These are phyloP conservation scores for Torulaspora quercuum DNA, from an alignment of 805 yeast genomes.

Conservation along the genomic window DNA sequence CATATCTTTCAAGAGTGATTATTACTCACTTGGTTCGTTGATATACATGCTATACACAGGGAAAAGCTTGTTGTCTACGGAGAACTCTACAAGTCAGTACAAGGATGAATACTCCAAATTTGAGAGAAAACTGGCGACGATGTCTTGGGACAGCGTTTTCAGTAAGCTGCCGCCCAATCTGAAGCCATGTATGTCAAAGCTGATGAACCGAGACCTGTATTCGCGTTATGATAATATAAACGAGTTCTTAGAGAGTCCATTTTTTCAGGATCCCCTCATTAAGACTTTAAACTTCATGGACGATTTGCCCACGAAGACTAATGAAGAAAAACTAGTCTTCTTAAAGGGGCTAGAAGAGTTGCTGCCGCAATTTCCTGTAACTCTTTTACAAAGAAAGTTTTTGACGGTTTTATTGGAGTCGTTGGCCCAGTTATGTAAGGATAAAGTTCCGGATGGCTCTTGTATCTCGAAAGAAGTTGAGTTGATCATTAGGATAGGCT, in stretches of 20 bases:
- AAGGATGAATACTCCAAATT: constrained; percentile 52
- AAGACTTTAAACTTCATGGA: constrained; percentile 79
- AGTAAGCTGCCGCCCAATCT: constrained; percentile 59
- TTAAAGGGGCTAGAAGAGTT: constrained; percentile 58
- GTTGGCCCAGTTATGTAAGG: constrained; percentile 38
- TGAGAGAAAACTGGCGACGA: constrained; percentile 43
- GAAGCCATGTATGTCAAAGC: constrained; percentile 43
- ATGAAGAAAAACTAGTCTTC: constrained; percentile 64
- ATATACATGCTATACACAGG: constrained; percentile 67
- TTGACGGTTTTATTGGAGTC: constrained; percentile 62
- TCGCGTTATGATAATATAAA: constrained; percentile 47
- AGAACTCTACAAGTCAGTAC: constrained; percentile 57
- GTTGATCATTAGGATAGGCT: constrained; percentile 60
- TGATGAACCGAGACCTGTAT: constrained; percentile 55
- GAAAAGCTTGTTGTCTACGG: constrained; percentile 46
- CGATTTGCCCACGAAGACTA: constrained; percentile 70
- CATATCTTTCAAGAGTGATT: constrained; percentile 67
- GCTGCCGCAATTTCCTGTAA: constrained; percentile 56
- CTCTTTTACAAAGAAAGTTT: constrained; percentile 61
- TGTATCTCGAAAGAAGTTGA: constrained; percentile 41
- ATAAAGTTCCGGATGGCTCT: constrained; percentile 42
- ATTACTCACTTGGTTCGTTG: constrained; percentile 79
- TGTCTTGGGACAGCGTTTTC: constrained; percentile 42
- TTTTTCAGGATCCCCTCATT: constrained; percentile 78
- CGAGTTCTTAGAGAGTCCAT: constrained; percentile 65